Evolutionary conservation across 1,139 yeast species (phyloP), one percentile per base, ranked within the genome.

Genomic region (Pichia sp.): DNA sequence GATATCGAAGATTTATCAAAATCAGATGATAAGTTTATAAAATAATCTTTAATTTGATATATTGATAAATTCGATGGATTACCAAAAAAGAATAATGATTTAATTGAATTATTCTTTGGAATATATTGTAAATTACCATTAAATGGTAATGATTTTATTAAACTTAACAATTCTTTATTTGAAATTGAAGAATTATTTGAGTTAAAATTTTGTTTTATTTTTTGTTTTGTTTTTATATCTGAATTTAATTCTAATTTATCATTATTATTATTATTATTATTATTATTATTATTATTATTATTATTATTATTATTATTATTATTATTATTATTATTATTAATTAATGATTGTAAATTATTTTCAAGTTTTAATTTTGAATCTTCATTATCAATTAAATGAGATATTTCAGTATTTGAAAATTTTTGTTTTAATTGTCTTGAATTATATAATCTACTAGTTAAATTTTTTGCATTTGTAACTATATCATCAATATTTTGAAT

Each of bases 11-110:
- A 38, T 11, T 48, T 39, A 3, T 45, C 34, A 10, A 40, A 34
- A 33, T 25, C 66, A 3, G 84, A 83, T 27, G 49, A 12, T 22
- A 56, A 25, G 28, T 59, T 53, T 26, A 65, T 65, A 45, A 79
- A 79, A 55, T 64, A 70, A 9, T 74, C 76, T 10, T 77, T 63
- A 12, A 86, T 64, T 37, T 66, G 64, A 55, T 78, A 79, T 52
- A 80, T 87, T 0, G 90, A 81, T n/a, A 80, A 58, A n/a, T 76
- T 78, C n/a, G 76, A 76, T 40, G 73, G 77, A 25, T 85, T 67
- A 0, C 95, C 95, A 63, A 81, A 82, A n/a, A 87, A 60, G 59
- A 86, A 85, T 42, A 87, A 72, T 0, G 87, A 71, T 37, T 71
- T 69, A 24, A 75, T 54, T 1, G 62, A 57, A 4, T 56, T 46